Evolutionary conservation across 2,329 filamentous ascomycete genomes (phyloP).

Genomic region (Cordyceps fumosorosea): DNA sequence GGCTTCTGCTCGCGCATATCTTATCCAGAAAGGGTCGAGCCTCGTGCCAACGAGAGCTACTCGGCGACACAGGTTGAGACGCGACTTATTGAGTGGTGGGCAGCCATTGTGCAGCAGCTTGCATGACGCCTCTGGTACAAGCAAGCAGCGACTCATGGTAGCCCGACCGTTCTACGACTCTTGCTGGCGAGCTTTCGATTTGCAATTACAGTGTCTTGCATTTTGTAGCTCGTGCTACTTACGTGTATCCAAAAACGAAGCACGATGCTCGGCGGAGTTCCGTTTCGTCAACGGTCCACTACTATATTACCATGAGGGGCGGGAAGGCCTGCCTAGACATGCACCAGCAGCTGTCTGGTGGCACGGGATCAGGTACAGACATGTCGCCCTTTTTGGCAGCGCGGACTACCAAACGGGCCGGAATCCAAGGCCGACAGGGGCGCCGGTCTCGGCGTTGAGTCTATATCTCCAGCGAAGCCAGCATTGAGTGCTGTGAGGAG

Average conservation of each 20-base stretch:
- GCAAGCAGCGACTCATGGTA: neutral
- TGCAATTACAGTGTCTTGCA: neutral
- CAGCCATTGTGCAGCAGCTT: neutral
- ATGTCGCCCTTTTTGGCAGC: neutral
- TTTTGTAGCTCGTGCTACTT: neutral
- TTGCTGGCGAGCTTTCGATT: neutral
- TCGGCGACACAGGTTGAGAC: neutral
- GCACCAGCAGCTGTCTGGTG: conserved; percentile 8
- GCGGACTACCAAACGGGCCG: neutral
- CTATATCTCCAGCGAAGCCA: neutral
- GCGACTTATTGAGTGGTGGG: neutral
- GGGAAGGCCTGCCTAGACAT: neutral
- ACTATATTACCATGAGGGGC: neutral
- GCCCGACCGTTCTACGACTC: neutral
- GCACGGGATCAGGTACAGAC: conserved; percentile 3
- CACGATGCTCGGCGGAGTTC: neutral
- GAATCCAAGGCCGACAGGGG: neutral
- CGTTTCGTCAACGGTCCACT: neutral
- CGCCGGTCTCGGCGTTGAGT: neutral
- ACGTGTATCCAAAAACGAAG: neutral
- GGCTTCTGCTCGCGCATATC: conserved; percentile 3
- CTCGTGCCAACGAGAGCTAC: conserved; percentile 1
- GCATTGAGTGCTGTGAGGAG: neutral
- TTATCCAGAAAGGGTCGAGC: conserved; percentile 1
- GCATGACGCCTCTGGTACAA: neutral